Percentiles rank a stretch among this genome's conserved stretches.
These are phyloP conservation scores for Tulasnella sp. DNA, from an alignment of 768 basidiomycete species.

Conservation along the genomic window DNA sequence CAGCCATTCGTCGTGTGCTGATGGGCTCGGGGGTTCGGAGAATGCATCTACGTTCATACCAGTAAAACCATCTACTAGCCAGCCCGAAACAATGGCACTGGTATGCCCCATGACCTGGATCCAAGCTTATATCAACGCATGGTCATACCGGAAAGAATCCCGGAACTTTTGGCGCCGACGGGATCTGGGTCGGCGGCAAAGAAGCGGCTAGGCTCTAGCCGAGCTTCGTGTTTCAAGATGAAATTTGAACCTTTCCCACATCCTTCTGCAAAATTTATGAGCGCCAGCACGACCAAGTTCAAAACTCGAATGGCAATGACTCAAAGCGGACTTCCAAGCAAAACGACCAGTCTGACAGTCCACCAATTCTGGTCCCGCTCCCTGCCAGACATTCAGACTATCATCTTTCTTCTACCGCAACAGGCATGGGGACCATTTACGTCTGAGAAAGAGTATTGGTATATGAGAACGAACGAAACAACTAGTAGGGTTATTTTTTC, in stretches of 20 bases:
- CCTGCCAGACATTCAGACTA: neutral
- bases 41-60: too few species aligned
- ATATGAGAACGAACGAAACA: neutral
- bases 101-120: neutral
- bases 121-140: neutral
- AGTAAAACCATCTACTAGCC: too few species aligned
- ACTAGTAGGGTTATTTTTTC: neutral
- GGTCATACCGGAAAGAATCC: neutral
- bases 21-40: too few species aligned
- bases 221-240: neutral
- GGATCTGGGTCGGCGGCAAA: neutral
- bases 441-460: neutral
- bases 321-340: neutral
- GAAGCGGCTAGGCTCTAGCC: neutral
- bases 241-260: neutral
- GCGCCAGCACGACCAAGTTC: neutral
- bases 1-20: too few species aligned
- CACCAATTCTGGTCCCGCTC: neutral
- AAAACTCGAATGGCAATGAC: neutral
- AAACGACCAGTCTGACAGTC: neutral
- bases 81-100: neutral
- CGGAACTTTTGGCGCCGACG: neutral
- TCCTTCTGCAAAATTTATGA: neutral
- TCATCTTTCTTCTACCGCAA: neutral
- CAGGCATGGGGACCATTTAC: neutral